A percentile compares a stretch with the other conserved stretches of the same genome.
phyloP scores from a whole-genome alignment of 192 early-diverging fungal genomes.

The Helicostylum pulchrum region DNA sequence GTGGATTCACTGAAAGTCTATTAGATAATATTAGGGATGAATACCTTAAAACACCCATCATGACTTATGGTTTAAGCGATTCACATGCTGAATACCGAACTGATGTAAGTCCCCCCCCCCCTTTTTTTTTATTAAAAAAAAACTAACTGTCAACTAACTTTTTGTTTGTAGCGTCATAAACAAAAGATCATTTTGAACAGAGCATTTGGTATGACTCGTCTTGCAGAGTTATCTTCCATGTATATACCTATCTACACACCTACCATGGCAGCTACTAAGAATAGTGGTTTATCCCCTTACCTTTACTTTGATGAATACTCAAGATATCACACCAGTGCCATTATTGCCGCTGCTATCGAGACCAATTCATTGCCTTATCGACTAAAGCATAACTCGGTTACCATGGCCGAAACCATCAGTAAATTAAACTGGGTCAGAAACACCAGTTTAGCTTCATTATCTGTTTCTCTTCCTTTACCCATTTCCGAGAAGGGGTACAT shows the following conservation, averaged over 20 bases:
- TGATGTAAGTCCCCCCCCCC: background rate
- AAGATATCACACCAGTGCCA: constrained; percentile 53
- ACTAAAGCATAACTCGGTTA: constrained; percentile 14
- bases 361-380: constrained; percentile 39
- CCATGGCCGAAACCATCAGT: background rate
- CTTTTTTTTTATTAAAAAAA: background rate
- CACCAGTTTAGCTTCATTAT: constrained; percentile 10
- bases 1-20: constrained; percentile 61
- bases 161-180: constrained; percentile 20
- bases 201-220: constrained; percentile 32
- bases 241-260: constrained; percentile 51
- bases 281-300: constrained; percentile 33
- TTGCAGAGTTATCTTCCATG: constrained; percentile 46
- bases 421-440: constrained; percentile 18
- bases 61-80: constrained; percentile 51
- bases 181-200: constrained; percentile 41
- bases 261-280: constrained; percentile 2
- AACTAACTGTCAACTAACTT: background rate
- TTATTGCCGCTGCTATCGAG: constrained; percentile 53
- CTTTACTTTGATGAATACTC: constrained; percentile 37
- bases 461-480: constrained; percentile 17
- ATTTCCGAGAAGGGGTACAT: constrained; percentile 11
- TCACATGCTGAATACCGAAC: constrained; percentile 3
- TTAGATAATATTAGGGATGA: constrained; percentile 64
- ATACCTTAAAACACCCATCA: constrained; percentile 60